Evolutionary conservation across 805 yeast species (phyloP).

Genomic region (Myxozyma neotropica): DNA sequence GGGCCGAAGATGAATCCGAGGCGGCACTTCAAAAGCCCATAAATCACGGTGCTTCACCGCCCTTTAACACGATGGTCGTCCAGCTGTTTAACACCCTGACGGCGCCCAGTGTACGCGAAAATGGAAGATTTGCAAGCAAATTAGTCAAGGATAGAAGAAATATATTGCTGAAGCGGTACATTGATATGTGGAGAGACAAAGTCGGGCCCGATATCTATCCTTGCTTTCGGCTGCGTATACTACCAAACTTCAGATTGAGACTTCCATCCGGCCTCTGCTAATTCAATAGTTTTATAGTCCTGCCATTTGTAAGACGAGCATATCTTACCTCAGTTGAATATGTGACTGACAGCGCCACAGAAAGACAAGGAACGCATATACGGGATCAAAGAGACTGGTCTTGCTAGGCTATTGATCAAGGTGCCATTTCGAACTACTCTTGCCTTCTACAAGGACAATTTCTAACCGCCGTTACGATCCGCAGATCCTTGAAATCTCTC

Average conservation of each 20-base stretch:
- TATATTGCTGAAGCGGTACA: slow-evolving; percentile 46
- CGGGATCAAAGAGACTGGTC: slow-evolving; percentile 62
- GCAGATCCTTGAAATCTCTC: slow-evolving; percentile 59
- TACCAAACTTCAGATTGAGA: not conserved
- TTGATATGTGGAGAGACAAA: slow-evolving; percentile 53
- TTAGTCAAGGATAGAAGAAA: slow-evolving; percentile 34
- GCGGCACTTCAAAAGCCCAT: slow-evolving; percentile 37
- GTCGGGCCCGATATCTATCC: slow-evolving; percentile 71
- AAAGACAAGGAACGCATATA: slow-evolving; percentile 58
- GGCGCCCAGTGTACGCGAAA: not conserved
- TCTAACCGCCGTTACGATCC: slow-evolving; percentile 31
- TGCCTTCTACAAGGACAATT: not conserved
- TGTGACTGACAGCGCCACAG: slow-evolving; percentile 8
- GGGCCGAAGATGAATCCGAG: slow-evolving; percentile 7
- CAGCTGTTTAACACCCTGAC: slow-evolving; percentile 49
- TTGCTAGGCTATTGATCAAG: slow-evolving; percentile 54
- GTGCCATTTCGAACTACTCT: slow-evolving; percentile 3
- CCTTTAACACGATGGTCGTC: slow-evolving; percentile 47
- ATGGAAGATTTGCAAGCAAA: slow-evolving; percentile 11
- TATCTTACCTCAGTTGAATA: too few relatives aligned
- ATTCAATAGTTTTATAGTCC: slow-evolving; percentile 19
- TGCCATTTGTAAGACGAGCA: slow-evolving; percentile 28
- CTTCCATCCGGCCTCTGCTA: not conserved
- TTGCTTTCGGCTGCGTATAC: slow-evolving; percentile 54
- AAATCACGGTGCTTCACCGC: slow-evolving; percentile 49